Evolutionary conservation across 2,329 filamentous ascomycete species (phyloP).

Genomic region (Aurifilum marmelostoma): DNA sequence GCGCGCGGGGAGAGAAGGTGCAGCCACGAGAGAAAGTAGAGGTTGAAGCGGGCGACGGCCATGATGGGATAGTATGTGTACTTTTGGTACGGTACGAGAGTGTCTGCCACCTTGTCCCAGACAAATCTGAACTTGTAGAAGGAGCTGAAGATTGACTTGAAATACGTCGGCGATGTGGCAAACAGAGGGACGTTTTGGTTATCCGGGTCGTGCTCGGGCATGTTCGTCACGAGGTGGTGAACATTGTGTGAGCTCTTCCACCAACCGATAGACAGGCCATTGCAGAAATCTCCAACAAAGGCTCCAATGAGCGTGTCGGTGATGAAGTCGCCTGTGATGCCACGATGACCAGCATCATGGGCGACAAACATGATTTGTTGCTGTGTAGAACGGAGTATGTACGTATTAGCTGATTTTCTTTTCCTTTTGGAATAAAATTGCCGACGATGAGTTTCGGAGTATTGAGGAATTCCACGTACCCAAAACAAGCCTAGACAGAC

Average conservation of each 20-base stretch:
- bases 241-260: constrained; percentile 73
- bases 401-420: constrained; percentile 29
- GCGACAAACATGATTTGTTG: constrained; percentile 72
- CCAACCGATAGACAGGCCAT: constrained; percentile 68
- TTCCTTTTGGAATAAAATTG: too few relatives aligned
- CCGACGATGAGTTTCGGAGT: too few relatives aligned
- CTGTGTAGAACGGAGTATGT: constrained; percentile 39
- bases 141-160: constrained; percentile 63
- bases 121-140: constrained; percentile 69
- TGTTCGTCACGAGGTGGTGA: constrained; percentile 69
- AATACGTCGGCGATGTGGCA: constrained; percentile 67
- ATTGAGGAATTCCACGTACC: constrained; percentile 41
- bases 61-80: constrained; percentile 73
- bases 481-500: constrained; percentile 65
- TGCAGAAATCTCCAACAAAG: constrained; percentile 67
- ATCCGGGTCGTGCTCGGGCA: constrained; percentile 62
- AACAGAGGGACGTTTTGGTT: constrained; percentile 72
- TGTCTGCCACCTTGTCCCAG: constrained; percentile 64
- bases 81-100: constrained; percentile 63
- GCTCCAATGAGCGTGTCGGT: constrained; percentile 63
- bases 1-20: constrained; percentile 63
- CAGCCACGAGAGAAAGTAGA: constrained; percentile 69
- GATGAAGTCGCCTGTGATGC: constrained; percentile 63
- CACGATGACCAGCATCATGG: constrained; percentile 66
- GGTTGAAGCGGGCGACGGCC: constrained; percentile 71